Evolutionary conservation across 179 eudicot species (phyloP), one percentile per base, ranked within the genome.

Genomic region (Beta lomatogona): DNA sequence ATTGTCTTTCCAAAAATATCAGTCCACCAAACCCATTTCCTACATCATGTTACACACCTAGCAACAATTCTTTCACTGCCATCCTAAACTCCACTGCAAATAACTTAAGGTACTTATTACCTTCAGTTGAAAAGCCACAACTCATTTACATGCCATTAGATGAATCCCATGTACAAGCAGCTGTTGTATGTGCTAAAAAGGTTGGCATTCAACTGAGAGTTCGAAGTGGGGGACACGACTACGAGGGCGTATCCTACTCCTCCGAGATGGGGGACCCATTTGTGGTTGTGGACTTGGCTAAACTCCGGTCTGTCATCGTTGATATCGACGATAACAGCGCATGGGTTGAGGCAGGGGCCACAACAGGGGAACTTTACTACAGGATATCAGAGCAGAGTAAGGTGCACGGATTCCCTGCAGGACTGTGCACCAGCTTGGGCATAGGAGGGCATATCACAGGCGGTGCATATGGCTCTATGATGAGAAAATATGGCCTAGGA

Each of bases 401-500:
- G 19, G 73, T 79, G 5, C 87, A 82, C 45, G 91, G 88, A 0
- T 91, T 87, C 48, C 92, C 92, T 13, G 91, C 92, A 3, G 91
- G 94, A 45, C 25, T 82, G 9, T 91, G 92, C 76, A 63, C 81
- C 14, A 90, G 87, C 63, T 44, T 90, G 16, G 93, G 93, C 8
- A 63, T 88, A 0, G 91, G 92, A 0, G 94, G 94, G 0, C 94
- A 90, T 48, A 81, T 81, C 18, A 88, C 90, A 0, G 90, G 90
- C 3, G 89, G 90, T 5, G 90, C 89, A 0, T 88, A 88, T 4
- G 90, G 90, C 0, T 57, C 88, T 28, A 79, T 91, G 88, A 82
- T 91, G 86, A 83, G 94, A 53, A 91, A 91, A 18, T 88, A 89
- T 64, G 94, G 92, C 2, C 89, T 91, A 9, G 90, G 86, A 0